A percentile compares a stretch with the other conserved stretches of the same genome.
phyloP scores from a whole-genome alignment of 805 yeast genomes.

The Lipomyces starkeyi region DNA sequence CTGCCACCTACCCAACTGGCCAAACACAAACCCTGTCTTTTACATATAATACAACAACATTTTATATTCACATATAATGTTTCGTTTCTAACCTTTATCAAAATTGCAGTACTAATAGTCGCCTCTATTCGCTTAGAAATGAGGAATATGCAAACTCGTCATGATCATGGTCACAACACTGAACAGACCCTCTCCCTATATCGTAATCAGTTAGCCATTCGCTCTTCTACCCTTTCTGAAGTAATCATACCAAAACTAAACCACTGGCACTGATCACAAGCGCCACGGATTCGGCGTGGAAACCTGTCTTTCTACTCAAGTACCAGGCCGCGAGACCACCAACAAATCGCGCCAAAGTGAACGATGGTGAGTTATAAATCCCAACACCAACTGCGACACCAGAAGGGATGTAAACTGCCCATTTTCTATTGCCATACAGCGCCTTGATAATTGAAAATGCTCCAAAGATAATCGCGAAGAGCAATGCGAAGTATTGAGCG shows the following conservation, averaged over 20 bases:
- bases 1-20: background rate
- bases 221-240: too few species aligned
- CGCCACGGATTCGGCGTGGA: slow-evolving; percentile 54
- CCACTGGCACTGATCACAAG: slow-evolving; percentile 93
- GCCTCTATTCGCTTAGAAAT: slow-evolving; percentile 47
- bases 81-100: background rate
- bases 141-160: slow-evolving; percentile 71
- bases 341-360: slow-evolving; percentile 88
- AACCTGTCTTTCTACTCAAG: slow-evolving; percentile 14
- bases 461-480: slow-evolving; percentile 70
- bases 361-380: slow-evolving; percentile 89
- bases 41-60: background rate
- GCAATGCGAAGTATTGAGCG: slow-evolving; percentile 67
- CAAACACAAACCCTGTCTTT: background rate
- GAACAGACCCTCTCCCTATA: slow-evolving; percentile 85
- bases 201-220: background rate
- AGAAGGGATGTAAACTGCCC: slow-evolving; percentile 69
- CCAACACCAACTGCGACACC: slow-evolving; percentile 99
- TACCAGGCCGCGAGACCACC: slow-evolving; percentile 78
- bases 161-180: slow-evolving; percentile 81
- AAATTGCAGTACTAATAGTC: background rate
- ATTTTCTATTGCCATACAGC: slow-evolving; percentile 35
- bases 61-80: background rate
- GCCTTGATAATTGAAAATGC: slow-evolving; percentile 61
- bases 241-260: slow-evolving; percentile 57